Base-by-base conservation (phyloP, 2,329 filamentous ascomycete genomes). In the Fusarium stilboides region DNA sequence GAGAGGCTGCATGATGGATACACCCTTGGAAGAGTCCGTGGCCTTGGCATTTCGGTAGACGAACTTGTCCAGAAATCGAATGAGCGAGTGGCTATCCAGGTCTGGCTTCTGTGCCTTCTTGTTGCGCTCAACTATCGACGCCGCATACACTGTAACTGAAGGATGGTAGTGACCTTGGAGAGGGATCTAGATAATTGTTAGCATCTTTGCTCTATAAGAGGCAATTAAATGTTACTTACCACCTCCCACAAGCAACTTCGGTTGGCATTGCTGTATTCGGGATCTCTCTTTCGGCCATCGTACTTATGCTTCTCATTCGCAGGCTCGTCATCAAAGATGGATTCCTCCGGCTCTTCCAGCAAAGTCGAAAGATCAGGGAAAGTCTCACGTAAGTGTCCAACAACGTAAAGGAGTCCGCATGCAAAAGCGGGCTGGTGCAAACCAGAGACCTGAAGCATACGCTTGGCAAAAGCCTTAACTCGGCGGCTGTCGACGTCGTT, bases 1-100 rank as follows among this genome's bases (percentile, higher is more conserved):
- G 24, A 98, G 88, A 39, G 97, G 96, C 80, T 99, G 96, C 96
- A 99, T 99, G 79, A 99, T 97, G 26, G 94, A 98, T 28, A 88
- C 86, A 50, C 97, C 97, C 68, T 93, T 92, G 31, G 88, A 85
- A 33, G 84, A 80, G 52, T 88, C 85, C 17, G 86, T 87, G 6
- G 89, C 84, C 84, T 97, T 97, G 65, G 95, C 90, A 74, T 96
- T 97, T 72, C 93, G 91, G 86, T 98, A 99, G n/a, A 97, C 94
- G 79, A 99, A 99, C 73, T 97, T 94, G 81, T 99, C 96, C 60
- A 99, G 86, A 85, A 99, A 99, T 79, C 97, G 92, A 76, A 96
- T 96, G 49, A 99, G 87, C 2, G 93, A 96, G 79, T 98, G 95
- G 60, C 94, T 91, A 17, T 92, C 91, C 52, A 98, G 86, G 74